Conservation (phyloP, 208 protist genomes). For the Tritrichomonas musculus region DNA sequence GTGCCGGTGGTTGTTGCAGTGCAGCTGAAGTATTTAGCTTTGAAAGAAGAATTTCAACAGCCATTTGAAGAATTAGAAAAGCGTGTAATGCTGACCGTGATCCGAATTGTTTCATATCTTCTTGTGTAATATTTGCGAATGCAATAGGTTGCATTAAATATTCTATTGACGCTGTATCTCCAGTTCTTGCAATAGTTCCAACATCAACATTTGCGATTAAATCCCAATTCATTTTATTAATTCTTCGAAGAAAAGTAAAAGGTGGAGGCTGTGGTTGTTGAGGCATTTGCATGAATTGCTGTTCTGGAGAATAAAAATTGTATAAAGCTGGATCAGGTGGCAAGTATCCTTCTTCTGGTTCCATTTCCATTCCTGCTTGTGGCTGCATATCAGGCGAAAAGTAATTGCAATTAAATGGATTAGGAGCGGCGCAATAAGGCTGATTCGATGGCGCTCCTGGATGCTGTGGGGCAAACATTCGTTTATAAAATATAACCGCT, state of each 20-base stretch:
- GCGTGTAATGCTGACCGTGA: not conserved
- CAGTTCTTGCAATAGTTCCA: not conserved
- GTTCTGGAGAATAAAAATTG: not conserved
- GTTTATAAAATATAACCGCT: no score
- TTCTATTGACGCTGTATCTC: not conserved
- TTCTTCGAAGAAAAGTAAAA: not conserved
- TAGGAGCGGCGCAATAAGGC: no score
- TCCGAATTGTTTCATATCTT: not conserved
- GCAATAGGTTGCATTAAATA: conserved; percentile 10
- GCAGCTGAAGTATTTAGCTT: not conserved
- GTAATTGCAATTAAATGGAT: no score
- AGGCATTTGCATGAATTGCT: not conserved
- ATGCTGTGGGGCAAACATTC: no score
- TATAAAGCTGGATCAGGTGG: not conserved
- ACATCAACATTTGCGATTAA: conserved; percentile 18
- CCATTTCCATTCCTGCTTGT: not conserved
- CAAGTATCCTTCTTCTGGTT: not conserved
- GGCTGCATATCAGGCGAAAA: no score
- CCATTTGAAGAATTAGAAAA: conserved; percentile 15
- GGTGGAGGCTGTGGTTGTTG: not conserved
- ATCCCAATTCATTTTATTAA: conserved; percentile 33
- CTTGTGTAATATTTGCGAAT: conserved; percentile 9
- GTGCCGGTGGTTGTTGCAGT: not conserved
- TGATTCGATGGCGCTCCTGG: no score
- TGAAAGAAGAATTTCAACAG: not conserved